These are phyloP conservation scores for Termitomyces eurrhizus DNA, from an alignment of 768 basidiomycete genomes.

Conservation along the genomic window DNA sequence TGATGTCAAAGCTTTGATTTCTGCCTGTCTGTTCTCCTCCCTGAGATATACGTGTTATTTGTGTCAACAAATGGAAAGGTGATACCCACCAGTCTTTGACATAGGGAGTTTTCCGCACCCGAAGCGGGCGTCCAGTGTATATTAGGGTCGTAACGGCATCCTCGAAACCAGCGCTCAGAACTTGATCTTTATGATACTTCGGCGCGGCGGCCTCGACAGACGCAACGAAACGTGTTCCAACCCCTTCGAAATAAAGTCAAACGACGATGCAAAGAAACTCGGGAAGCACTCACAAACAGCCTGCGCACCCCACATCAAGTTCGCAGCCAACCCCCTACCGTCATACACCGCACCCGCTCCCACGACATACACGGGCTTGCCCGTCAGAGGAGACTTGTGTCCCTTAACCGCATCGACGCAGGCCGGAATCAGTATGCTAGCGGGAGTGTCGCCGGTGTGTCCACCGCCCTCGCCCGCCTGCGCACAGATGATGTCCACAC, in stretches of 20 bases:
- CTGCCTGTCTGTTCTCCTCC: constrained; percentile 73
- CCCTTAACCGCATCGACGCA: constrained; percentile 84
- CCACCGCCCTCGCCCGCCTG: constrained; percentile 93
- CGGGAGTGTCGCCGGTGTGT: constrained; percentile 81
- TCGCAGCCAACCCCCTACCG: constrained; percentile 82
- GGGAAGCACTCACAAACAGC: constrained; percentile 61
- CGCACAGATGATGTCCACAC: constrained; percentile 91
- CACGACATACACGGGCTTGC: constrained; percentile 80
- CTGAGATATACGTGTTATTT: constrained; percentile 27
- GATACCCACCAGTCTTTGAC: constrained; percentile 73
- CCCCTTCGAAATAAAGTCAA: constrained; percentile 41
- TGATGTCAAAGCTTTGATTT: constrained; percentile 79
- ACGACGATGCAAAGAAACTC: not conserved
- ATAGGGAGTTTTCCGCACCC: constrained; percentile 82
- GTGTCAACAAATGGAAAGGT: constrained; percentile 1
- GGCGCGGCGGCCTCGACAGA: constrained; percentile 77
- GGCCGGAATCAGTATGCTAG: constrained; percentile 85
- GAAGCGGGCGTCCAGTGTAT: constrained; percentile 85
- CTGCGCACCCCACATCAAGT: constrained; percentile 85
- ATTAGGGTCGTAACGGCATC: constrained; percentile 85
- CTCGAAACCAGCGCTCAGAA: constrained; percentile 67
- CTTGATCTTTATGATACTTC: constrained; percentile 77
- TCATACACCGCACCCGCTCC: constrained; percentile 93
- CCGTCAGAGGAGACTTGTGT: constrained; percentile 73
- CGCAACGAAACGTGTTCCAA: constrained; percentile 87